A percentile compares a stretch with the other conserved stretches of the same genome.
Evolutionary conservation across 2,329 filamentous ascomycete genomes (phyloP).

Genomic region (Colletotrichum agaves): DNA sequence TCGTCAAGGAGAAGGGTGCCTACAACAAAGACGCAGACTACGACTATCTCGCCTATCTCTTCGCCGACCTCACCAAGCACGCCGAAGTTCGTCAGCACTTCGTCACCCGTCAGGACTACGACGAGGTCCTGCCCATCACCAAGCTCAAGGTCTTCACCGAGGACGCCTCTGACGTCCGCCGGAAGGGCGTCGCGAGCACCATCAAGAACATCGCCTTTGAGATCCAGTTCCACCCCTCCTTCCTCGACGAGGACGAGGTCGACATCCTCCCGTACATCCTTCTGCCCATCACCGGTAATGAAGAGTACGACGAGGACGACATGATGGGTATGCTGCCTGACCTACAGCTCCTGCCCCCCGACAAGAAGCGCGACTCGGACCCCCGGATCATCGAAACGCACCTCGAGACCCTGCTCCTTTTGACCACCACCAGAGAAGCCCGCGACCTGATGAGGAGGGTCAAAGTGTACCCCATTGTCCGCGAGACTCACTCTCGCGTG

Average conservation of each 20-base stretch:
- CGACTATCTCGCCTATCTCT: slow-evolving; percentile 93
- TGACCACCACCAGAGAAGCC: slow-evolving; percentile 81
- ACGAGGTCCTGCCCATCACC: slow-evolving; percentile 85
- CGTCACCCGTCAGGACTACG: slow-evolving; percentile 77
- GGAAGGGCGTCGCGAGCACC: slow-evolving; percentile 94
- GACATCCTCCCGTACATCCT: slow-evolving; percentile 90
- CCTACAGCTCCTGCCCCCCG: slow-evolving; percentile 86
- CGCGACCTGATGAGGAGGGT: slow-evolving; percentile 79
- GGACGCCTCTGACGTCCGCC: slow-evolving; percentile 82
- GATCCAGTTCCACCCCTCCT: slow-evolving; percentile 74
- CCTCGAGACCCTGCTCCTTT: slow-evolving; percentile 84
- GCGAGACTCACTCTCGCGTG: slow-evolving; percentile 84
- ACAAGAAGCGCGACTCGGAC: slow-evolving; percentile 87
- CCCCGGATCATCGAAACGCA: slow-evolving; percentile 83
- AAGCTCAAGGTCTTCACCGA: slow-evolving; percentile 97
- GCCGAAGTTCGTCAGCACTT: slow-evolving; percentile 80
- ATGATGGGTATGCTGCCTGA: slow-evolving; percentile 88
- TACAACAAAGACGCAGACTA: slow-evolving; percentile 89
- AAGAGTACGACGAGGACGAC: slow-evolving; percentile 91
- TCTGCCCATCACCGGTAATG: slow-evolving; percentile 85
- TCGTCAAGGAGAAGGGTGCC: slow-evolving; percentile 83
- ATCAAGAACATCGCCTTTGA: slow-evolving; percentile 96
- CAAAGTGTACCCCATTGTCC: slow-evolving; percentile 88
- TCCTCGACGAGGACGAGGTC: slow-evolving; percentile 77
- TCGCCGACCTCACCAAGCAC: slow-evolving; percentile 91